These are phyloP conservation scores for Cercospora sp. DNA, from an alignment of 2,329 filamentous ascomycete species.

Conservation along the genomic window DNA sequence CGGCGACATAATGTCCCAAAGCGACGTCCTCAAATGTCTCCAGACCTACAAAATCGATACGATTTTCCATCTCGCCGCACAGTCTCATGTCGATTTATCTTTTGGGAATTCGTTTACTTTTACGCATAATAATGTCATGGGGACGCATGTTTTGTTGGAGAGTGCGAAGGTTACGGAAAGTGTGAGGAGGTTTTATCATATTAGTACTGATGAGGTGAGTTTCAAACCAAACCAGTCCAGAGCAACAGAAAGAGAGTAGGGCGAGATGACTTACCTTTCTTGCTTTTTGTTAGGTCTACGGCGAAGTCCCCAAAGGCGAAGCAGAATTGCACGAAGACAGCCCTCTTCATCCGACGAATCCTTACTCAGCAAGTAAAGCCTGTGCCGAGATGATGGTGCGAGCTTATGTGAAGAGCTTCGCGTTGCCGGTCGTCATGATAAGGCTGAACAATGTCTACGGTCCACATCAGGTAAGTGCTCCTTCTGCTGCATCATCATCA, in stretches of 20 bases:
- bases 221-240: background rate
- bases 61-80: constrained; percentile 81
- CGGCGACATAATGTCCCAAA: constrained; percentile 72
- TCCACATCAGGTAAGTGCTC: constrained; percentile 69
- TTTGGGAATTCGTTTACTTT: constrained; percentile 82
- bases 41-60: constrained; percentile 73
- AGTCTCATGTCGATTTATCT: constrained; percentile 78
- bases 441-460: constrained; percentile 84
- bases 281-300: constrained; percentile 59
- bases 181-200: constrained; percentile 73
- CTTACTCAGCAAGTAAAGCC: constrained; percentile 48
- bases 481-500: background rate
- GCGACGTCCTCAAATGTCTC: constrained; percentile 69
- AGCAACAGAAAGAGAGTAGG: too few species aligned
- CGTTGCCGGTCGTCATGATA: constrained; percentile 75
- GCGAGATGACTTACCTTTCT: too few species aligned
- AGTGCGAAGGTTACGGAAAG: constrained; percentile 67
- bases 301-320: constrained; percentile 70
- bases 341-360: constrained; percentile 76
- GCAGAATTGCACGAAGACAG: constrained; percentile 72
- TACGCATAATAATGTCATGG: constrained; percentile 78
- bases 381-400: constrained; percentile 56
- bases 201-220: constrained; percentile 67
- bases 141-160: constrained; percentile 80
- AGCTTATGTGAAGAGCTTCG: constrained; percentile 82